Conservation (phyloP, 306 rosid species). For the Oxytropis ochrocephala region DNA sequence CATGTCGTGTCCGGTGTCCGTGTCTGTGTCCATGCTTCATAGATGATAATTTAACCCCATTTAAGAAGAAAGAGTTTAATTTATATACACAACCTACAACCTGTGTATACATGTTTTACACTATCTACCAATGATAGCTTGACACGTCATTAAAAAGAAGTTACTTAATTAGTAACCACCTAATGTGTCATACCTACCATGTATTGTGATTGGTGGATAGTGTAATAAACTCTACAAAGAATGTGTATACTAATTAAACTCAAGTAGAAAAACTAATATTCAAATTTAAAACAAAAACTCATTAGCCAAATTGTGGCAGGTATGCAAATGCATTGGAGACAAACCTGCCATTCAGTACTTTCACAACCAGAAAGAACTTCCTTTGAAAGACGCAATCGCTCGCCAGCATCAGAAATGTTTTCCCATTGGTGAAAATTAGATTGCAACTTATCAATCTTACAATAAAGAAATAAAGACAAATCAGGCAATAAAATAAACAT, state of each 20-base stretch:
- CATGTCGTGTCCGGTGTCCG: too few relatives aligned
- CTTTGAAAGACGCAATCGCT: conserved; percentile 54
- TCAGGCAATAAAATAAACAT: conserved; percentile 4
- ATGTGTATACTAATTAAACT: too few relatives aligned
- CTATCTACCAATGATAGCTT: too few relatives aligned
- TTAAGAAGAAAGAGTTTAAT: too few relatives aligned
- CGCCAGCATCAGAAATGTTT: conserved; percentile 42
- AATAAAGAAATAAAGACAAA: conserved; percentile 17
- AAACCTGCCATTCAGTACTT: conserved; percentile 96
- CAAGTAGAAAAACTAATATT: neutral
- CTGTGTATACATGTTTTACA: too few relatives aligned
- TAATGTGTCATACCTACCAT: too few relatives aligned
- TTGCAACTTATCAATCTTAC: conserved; percentile 76
- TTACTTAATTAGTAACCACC: too few relatives aligned
- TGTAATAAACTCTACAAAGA: too few relatives aligned
- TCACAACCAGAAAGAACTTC: conserved; percentile 67
- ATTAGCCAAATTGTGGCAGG: neutral
- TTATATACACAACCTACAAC: too few relatives aligned
- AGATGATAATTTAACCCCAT: neutral
- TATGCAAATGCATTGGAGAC: neutral
- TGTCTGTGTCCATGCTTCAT: too few relatives aligned
- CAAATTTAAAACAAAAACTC: neutral
- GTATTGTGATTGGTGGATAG: too few relatives aligned
- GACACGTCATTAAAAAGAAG: too few relatives aligned
- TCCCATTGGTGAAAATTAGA: conserved; percentile 82